phyloP scores from a whole-genome alignment of 1,139 yeast genomes.

The Blastobotrys niveus region DNA sequence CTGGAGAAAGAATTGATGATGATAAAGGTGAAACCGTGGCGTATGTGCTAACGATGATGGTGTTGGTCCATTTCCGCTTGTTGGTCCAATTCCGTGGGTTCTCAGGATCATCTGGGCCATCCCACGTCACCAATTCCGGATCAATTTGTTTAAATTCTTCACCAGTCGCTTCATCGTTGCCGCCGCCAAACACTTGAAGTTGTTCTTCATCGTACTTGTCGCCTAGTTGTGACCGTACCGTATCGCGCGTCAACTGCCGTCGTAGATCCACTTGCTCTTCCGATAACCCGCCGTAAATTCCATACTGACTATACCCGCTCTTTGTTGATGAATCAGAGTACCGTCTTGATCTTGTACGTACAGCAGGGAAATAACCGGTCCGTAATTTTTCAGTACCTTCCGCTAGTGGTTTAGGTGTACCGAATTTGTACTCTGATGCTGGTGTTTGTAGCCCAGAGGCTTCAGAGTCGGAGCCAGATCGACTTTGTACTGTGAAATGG shows the following conservation, averaged over 20 bases:
- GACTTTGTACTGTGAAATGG: too few species aligned
- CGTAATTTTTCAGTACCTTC: neutral
- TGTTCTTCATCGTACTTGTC: conserved; percentile 18
- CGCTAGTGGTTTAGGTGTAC: neutral
- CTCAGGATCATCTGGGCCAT: conserved; percentile 52
- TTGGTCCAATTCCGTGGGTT: conserved; percentile 58
- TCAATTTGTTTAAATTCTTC: conserved; percentile 46
- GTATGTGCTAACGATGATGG: conserved; percentile 47
- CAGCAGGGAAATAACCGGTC: conserved; percentile 3
- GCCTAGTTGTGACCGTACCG: conserved; percentile 22
- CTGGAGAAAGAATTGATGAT: conserved; percentile 56
- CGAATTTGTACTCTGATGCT: too few species aligned
- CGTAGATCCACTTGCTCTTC: conserved; percentile 11
- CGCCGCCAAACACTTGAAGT: conserved; percentile 20
- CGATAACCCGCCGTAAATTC: conserved; percentile 26
- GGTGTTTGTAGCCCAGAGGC: too few species aligned
- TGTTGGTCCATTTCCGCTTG: conserved; percentile 40
- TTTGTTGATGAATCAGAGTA: neutral
- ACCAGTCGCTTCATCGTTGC: conserved; percentile 15
- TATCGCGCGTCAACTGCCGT: conserved; percentile 29
- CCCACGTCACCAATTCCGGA: conserved; percentile 64
- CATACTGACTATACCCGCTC: conserved; percentile 11
- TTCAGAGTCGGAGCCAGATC: too few species aligned
- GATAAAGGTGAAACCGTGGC: conserved; percentile 55
- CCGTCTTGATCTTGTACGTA: too few species aligned